These are phyloP conservation scores for Cephaloascus fragrans DNA, from an alignment of 805 yeast species.

Conservation along the genomic window DNA sequence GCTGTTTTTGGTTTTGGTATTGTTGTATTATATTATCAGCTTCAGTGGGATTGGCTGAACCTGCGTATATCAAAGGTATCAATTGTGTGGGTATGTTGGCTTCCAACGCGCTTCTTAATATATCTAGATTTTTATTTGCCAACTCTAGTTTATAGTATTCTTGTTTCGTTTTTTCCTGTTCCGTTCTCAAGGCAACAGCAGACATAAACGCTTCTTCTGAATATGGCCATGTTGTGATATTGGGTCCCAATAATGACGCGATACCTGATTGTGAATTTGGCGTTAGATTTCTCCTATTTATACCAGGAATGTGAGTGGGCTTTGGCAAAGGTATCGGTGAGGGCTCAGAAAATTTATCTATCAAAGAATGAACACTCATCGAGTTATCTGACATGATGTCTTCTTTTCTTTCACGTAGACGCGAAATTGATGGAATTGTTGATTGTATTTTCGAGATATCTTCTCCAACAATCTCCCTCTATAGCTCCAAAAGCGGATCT, in stretches of 20 bases:
- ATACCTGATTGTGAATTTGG: constrained; percentile 1
- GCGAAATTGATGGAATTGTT: no score
- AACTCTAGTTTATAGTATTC: constrained; percentile 63
- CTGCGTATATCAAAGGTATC: constrained; percentile 50
- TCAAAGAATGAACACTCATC: constrained; percentile 32
- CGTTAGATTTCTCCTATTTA: background rate
- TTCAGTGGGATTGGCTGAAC: constrained; percentile 14
- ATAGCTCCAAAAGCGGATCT: no score
- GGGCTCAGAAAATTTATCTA: constrained; percentile 14
- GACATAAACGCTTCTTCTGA: constrained; percentile 48
- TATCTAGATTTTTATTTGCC: constrained; percentile 46
- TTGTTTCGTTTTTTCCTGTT: constrained; percentile 78
- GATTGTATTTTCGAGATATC: no score
- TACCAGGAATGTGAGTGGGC: background rate
- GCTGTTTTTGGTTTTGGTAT: constrained; percentile 1
- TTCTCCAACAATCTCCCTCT: no score
- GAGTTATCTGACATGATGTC: constrained; percentile 6
- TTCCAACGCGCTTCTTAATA: constrained; percentile 49
- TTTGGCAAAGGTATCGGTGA: constrained; percentile 1
- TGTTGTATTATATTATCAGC: constrained; percentile 6
- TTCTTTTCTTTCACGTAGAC: no score
- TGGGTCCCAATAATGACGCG: constrained; percentile 39
- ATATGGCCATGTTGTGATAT: constrained; percentile 41
- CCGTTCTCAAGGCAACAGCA: constrained; percentile 50
- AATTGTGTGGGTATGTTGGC: constrained; percentile 56